phyloP scores from a whole-genome alignment of 768 basidiomycete genomes.

The Boletellus ananas region DNA sequence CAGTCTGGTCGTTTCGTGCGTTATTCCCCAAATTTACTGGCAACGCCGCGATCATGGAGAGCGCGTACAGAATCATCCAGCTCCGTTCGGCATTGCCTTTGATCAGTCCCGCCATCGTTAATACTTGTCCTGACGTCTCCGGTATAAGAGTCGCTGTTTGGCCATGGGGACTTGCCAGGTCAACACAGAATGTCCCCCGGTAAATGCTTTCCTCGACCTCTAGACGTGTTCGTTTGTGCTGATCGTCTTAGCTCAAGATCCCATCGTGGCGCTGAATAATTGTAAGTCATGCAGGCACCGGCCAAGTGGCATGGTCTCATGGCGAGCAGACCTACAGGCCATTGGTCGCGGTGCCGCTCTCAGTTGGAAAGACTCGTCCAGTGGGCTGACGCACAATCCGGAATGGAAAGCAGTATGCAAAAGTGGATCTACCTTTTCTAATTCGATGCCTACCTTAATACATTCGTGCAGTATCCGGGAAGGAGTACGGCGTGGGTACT shows the following conservation, averaged over 20 bases:
- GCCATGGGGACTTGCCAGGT: slow-evolving; percentile 15
- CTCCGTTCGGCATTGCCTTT: slow-evolving; percentile 30
- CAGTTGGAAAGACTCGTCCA: slow-evolving; percentile 50
- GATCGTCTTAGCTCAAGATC: slow-evolving; percentile 23
- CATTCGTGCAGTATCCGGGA: slow-evolving; percentile 44
- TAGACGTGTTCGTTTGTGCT: slow-evolving; percentile 3
- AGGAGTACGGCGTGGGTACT: slow-evolving; percentile 45
- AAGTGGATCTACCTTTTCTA: slow-evolving; percentile 36
- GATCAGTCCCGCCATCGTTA: slow-evolving; percentile 23
- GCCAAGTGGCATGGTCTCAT: background rate
- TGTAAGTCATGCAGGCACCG: slow-evolving; percentile 26
- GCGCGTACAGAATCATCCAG: slow-evolving; percentile 21
- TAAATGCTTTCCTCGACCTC: slow-evolving; percentile 5
- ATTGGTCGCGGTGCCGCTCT: slow-evolving; percentile 40
- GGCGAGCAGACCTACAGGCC: slow-evolving; percentile 50
- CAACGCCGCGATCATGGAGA: slow-evolving; percentile 29
- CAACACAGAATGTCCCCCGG: slow-evolving; percentile 21
- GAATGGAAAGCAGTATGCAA: slow-evolving; percentile 59
- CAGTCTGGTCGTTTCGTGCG: slow-evolving; percentile 27
- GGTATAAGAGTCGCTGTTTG: slow-evolving; percentile 27
- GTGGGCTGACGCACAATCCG: slow-evolving; percentile 43
- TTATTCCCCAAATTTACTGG: slow-evolving; percentile 23
- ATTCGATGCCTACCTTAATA: slow-evolving; percentile 13
- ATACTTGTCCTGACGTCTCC: slow-evolving; percentile 17
- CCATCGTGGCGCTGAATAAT: slow-evolving; percentile 39